These are phyloP conservation scores for Lipomyces lipofer DNA, from an alignment of 805 yeast genomes.

Conservation along the genomic window DNA sequence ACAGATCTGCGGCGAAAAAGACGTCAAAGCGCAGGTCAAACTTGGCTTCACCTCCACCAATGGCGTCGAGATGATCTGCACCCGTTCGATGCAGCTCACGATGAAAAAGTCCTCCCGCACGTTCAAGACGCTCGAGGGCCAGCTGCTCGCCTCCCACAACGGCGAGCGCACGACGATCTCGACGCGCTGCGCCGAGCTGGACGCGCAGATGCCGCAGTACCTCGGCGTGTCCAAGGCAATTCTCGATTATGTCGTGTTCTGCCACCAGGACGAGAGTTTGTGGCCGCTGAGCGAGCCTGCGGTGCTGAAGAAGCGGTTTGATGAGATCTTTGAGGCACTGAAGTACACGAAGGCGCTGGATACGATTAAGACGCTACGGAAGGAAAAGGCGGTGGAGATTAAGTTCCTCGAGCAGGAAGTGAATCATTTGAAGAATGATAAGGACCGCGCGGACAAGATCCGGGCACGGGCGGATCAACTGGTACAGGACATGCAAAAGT, in stretches of 20 bases:
- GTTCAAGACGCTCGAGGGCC: constrained; percentile 91
- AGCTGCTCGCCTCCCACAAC: constrained; percentile 58
- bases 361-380: constrained; percentile 68
- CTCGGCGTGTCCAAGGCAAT: constrained; percentile 88
- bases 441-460: constrained; percentile 66
- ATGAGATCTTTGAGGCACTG: constrained; percentile 93
- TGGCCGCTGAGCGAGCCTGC: constrained; percentile 98
- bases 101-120: constrained; percentile 63
- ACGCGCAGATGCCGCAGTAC: constrained; percentile 72
- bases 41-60: constrained; percentile 75
- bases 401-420: constrained; percentile 77
- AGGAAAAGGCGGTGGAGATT: constrained; percentile 74
- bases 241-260: constrained; percentile 87
- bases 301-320: constrained; percentile 83
- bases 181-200: constrained; percentile 81
- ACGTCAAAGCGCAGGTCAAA: constrained; percentile 86
- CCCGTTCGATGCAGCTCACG: constrained; percentile 77
- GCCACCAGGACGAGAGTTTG: constrained; percentile 94
- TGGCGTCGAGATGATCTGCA: constrained; percentile 77
- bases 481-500: constrained; percentile 46
- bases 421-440: constrained; percentile 70
- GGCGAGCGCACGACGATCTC: constrained; percentile 75
- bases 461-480: constrained; percentile 50
- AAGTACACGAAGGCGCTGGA: constrained; percentile 90
- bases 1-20: constrained; percentile 53